Percentiles rank a stretch among this genome's conserved stretches.
phyloP scores from a whole-genome alignment of 257 asterid species.

The Ajuga chamaepitys region DNA sequence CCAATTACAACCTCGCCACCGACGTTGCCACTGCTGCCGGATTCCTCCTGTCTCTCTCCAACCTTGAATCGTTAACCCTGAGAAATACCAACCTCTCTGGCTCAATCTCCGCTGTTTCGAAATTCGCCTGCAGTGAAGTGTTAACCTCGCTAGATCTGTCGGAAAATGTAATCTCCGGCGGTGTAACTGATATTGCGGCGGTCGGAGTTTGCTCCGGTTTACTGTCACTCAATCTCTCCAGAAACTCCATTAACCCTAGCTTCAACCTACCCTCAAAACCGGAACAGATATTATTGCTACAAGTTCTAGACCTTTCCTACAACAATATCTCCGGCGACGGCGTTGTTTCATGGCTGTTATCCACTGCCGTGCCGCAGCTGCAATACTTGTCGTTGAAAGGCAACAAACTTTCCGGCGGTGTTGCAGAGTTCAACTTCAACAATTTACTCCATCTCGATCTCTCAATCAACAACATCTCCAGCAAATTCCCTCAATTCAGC shows the following conservation, averaged over 20 bases:
- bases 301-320: slow-evolving; percentile 71
- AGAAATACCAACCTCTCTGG: slow-evolving; percentile 56
- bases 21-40: slow-evolving; percentile 43
- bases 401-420: slow-evolving; percentile 40
- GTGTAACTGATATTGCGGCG: slow-evolving; percentile 40
- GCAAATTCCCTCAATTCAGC: slow-evolving; percentile 37
- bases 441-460: slow-evolving; percentile 62
- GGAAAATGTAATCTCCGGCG: slow-evolving; percentile 63
- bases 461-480: slow-evolving; percentile 61
- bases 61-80: slow-evolving; percentile 58
- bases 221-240: slow-evolving; percentile 53
- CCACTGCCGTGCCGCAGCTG: slow-evolving; percentile 42
- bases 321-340: slow-evolving; percentile 58
- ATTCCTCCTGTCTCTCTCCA: slow-evolving; percentile 36
- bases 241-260: slow-evolving; percentile 44
- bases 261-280: not conserved
- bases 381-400: slow-evolving; percentile 54
- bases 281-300: slow-evolving; percentile 20
- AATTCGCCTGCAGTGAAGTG: slow-evolving; percentile 32
- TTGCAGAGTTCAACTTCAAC: slow-evolving; percentile 38
- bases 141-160: slow-evolving; percentile 67
- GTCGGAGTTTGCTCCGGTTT: slow-evolving; percentile 57
- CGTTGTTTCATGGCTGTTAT: slow-evolving; percentile 48
- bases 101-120: slow-evolving; percentile 29
- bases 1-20: slow-evolving; percentile 30